A percentile compares a stretch with the other conserved stretches of the same genome.
Conservation (phyloP, 2,329 filamentous ascomycete species). For the Elsinoe necatrix region DNA sequence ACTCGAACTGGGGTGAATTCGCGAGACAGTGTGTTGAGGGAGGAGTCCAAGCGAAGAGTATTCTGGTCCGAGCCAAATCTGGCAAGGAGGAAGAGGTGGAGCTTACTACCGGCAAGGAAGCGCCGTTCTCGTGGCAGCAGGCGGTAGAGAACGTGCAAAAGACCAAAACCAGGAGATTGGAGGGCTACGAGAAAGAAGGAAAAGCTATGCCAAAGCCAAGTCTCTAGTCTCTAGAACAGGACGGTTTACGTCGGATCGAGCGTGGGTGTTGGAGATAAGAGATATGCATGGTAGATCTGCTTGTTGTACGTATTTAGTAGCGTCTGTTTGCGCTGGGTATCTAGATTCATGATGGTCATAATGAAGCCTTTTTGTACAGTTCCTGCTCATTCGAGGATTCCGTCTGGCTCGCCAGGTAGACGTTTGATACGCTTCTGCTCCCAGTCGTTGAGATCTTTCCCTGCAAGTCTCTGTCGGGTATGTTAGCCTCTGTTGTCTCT, state of each 20-base stretch:
- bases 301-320: slow-evolving; percentile 10
- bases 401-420: slow-evolving; percentile 82
- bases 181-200: slow-evolving; percentile 28
- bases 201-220: slow-evolving; percentile 28
- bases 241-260: neutral
- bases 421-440: slow-evolving; percentile 91
- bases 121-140: slow-evolving; percentile 18
- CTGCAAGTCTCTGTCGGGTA: slow-evolving; percentile 57
- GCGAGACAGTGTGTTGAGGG: slow-evolving; percentile 24
- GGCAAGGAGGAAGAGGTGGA: slow-evolving; percentile 25
- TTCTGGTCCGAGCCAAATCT: slow-evolving; percentile 25
- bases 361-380: neutral
- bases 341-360: slow-evolving; percentile 11
- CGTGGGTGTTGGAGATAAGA: neutral
- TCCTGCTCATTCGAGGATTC: slow-evolving; percentile 51
- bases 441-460: slow-evolving; percentile 91
- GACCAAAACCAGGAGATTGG: slow-evolving; percentile 25
- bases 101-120: slow-evolving; percentile 20
- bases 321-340: slow-evolving; percentile 14
- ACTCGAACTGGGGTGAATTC: slow-evolving; percentile 31
- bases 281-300: neutral
- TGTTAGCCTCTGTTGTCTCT: slow-evolving; percentile 12
- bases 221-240: slow-evolving; percentile 17
- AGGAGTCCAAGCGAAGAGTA: slow-evolving; percentile 25
- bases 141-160: slow-evolving; percentile 23